These are phyloP conservation scores for Phaeotremella fagi DNA, from an alignment of 768 basidiomycete genomes.

Conservation along the genomic window DNA sequence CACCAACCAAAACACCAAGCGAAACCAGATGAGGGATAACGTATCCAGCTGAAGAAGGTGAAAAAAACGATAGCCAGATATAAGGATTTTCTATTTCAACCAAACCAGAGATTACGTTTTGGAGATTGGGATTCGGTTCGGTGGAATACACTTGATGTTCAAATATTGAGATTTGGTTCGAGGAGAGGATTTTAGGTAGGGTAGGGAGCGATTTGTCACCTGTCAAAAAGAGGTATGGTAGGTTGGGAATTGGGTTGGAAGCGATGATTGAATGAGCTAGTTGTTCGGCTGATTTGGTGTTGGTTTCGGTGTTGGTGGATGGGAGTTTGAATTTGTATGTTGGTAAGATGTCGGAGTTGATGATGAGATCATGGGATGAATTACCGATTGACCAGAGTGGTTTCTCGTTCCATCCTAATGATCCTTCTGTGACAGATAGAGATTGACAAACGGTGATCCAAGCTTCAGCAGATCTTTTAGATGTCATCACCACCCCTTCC, in stretches of 20 bases:
- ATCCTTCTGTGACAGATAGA: neutral
- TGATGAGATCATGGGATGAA: neutral
- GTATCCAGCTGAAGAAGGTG: neutral
- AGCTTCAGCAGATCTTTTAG: neutral
- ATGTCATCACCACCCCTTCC: slow-evolving; percentile 1
- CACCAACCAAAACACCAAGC: neutral
- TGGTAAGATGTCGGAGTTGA: neutral
- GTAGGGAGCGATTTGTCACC: neutral
- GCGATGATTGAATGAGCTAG: no score
- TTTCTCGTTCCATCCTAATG: neutral
- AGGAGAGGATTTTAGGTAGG: neutral
- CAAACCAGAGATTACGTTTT: no score
- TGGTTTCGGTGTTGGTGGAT: neutral
- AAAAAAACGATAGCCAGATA: neutral
- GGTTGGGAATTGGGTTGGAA: no score
- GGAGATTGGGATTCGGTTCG: neutral
- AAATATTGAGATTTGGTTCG: neutral
- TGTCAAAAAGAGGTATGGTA: neutral
- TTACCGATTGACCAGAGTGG: neutral
- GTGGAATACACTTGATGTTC: neutral
- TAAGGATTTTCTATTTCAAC: no score
- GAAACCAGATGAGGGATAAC: neutral
- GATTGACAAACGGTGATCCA: no score
- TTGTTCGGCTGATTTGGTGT: neutral
- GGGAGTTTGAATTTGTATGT: neutral